Conservation (phyloP, 2,329 filamentous ascomycete genomes). For the Thyridium curvatum region DNA sequence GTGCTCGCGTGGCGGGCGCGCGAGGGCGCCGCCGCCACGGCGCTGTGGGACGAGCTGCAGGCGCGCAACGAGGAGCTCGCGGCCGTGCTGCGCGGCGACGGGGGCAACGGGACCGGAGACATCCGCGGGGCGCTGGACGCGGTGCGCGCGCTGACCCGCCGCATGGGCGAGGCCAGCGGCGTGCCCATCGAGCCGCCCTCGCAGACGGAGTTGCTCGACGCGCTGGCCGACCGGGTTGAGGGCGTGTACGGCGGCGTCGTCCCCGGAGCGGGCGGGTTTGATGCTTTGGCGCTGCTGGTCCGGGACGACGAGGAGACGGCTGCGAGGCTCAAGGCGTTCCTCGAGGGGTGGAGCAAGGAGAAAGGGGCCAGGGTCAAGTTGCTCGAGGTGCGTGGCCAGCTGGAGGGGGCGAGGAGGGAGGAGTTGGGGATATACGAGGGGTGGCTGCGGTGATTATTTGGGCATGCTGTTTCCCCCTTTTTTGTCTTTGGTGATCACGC, state of each 20-base stretch:
- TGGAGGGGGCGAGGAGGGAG: constrained; percentile 56
- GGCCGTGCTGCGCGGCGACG: constrained; percentile 49
- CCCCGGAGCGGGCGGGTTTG: constrained; percentile 88
- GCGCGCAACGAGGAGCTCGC: constrained; percentile 66
- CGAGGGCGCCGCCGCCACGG: constrained; percentile 56
- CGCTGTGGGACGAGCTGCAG: constrained; percentile 73
- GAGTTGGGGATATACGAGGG: constrained; percentile 33
- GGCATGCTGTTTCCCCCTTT: no score
- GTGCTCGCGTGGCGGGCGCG: constrained; percentile 75
- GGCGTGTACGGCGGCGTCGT: constrained; percentile 90
- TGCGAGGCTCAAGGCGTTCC: constrained; percentile 49
- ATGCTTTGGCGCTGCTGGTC: constrained; percentile 78
- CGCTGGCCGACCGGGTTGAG: constrained; percentile 54
- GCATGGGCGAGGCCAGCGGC: constrained; percentile 66
- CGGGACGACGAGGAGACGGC: constrained; percentile 64
- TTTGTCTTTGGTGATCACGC: no score
- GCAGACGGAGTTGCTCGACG: constrained; percentile 81
- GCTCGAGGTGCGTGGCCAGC: constrained; percentile 64
- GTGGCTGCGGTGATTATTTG: constrained; percentile 31
- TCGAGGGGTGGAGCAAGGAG: constrained; percentile 58
- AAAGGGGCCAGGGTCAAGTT: constrained; percentile 60
- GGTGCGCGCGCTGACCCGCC: constrained; percentile 59
- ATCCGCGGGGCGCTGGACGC: constrained; percentile 39
- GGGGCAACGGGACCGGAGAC: constrained; percentile 31
- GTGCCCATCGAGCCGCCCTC: constrained; percentile 85